These are phyloP conservation scores for Rubia peregrina DNA, from an alignment of 305 asterid genomes.

Conservation along the genomic window DNA sequence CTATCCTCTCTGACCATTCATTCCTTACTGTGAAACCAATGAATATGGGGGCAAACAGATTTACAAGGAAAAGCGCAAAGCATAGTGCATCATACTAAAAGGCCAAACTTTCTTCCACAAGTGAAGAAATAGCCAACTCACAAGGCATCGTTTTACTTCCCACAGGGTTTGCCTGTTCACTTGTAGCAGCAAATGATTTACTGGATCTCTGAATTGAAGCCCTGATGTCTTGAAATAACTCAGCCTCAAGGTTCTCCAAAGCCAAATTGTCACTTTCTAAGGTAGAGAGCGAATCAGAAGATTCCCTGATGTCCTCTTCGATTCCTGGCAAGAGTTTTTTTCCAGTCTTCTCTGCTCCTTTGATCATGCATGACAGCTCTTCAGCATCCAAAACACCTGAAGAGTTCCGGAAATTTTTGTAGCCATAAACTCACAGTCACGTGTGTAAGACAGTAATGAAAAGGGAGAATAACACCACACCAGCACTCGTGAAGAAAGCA, in stretches of 20 bases:
- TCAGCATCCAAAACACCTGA: conserved; percentile 89
- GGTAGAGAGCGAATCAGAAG: conserved; percentile 73
- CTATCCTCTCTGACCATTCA: neutral
- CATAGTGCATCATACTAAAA: neutral
- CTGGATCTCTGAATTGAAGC: conserved; percentile 97
- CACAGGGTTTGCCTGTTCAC: conserved; percentile 27
- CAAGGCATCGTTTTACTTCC: conserved; percentile 39
- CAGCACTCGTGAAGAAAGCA: conserved; percentile 94
- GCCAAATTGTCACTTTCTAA: conserved; percentile 65
- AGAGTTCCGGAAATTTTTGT: conserved; percentile 10
- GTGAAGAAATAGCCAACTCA: conserved; percentile 32
- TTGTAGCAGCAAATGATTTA: conserved; percentile 31
- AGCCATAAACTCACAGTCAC: neutral
- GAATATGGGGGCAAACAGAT: neutral
- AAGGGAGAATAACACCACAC: conserved; percentile 26
- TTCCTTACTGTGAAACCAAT: neutral
- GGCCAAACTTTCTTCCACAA: neutral
- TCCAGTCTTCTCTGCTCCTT: conserved; percentile 42
- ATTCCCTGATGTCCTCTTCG: conserved; percentile 66
- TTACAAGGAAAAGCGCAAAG: neutral
- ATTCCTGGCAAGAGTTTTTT: conserved; percentile 52
- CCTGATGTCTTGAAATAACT: conserved; percentile 85
- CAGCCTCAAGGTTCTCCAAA: conserved; percentile 65
- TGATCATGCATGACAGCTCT: conserved; percentile 70
- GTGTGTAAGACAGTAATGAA: neutral